These are phyloP conservation scores for Solanum clarkiae DNA, from an alignment of 257 asterid genomes.

Conservation along the genomic window DNA sequence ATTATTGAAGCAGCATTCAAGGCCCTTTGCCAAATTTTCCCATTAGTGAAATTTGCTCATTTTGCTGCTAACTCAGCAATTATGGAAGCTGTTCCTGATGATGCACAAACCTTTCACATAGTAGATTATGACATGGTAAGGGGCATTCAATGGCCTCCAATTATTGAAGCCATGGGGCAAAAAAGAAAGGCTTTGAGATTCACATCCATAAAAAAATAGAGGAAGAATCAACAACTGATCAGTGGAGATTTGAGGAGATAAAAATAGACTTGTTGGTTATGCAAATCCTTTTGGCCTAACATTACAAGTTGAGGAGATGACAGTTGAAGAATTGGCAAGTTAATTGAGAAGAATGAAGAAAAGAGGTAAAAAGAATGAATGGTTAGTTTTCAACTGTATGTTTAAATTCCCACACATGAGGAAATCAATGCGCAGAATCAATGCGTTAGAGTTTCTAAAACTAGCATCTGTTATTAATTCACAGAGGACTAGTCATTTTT, in stretches of 20 bases:
- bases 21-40: constrained; percentile 30
- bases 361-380: constrained; percentile 18
- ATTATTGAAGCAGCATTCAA: constrained; percentile 33
- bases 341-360: constrained; percentile 23
- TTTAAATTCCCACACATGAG: constrained; percentile 62
- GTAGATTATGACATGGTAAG: constrained; percentile 27
- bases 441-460: constrained; percentile 27
- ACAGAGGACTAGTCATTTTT: constrained; percentile 14
- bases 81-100: constrained; percentile 19
- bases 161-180: constrained; percentile 40
- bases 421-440: constrained; percentile 15
- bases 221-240: constrained; percentile 6
- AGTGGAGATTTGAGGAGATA: constrained; percentile 41
- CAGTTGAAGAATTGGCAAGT: constrained; percentile 11
- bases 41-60: constrained; percentile 25
- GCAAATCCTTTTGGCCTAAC: constrained; percentile 27
- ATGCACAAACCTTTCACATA: constrained; percentile 3
- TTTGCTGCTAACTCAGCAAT: constrained; percentile 26
- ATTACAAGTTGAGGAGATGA: constrained; percentile 36
- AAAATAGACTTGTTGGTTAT: constrained; percentile 27
- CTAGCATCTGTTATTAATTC: constrained; percentile 17
- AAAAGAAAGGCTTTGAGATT: constrained; percentile 22
- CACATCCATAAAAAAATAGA: constrained; percentile 33
- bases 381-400: constrained; percentile 67
- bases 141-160: constrained; percentile 36